phyloP scores from a whole-genome alignment of 2,329 filamentous ascomycete genomes.

The Herpotrichia juniperi region DNA sequence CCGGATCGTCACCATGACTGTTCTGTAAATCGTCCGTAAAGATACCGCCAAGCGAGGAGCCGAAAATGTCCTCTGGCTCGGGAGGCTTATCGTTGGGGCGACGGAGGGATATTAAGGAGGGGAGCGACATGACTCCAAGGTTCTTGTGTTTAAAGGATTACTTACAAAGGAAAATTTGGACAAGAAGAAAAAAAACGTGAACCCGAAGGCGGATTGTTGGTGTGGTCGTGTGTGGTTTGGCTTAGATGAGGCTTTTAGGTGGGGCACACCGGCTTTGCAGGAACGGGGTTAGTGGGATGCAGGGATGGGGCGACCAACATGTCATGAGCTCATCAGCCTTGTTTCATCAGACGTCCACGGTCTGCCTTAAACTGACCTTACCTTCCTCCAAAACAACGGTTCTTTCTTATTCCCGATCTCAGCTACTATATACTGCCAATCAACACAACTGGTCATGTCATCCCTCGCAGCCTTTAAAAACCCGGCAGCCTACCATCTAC shows the following conservation, averaged over 20 bases:
- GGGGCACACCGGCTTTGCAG: background rate
- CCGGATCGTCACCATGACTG: constrained; percentile 66
- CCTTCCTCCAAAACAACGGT: too few relatives aligned
- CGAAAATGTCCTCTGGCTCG: constrained; percentile 66
- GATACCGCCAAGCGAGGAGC: constrained; percentile 64
- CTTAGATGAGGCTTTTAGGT: background rate
- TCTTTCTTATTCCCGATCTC: background rate
- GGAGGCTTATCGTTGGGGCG: constrained; percentile 31
- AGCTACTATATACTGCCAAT: background rate
- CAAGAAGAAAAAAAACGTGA: too few relatives aligned
- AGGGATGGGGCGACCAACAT: constrained; percentile 1
- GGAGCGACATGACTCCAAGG: constrained; percentile 20
- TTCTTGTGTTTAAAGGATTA: background rate
- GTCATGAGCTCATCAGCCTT: constrained; percentile 27
- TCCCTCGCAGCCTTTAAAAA: constrained; percentile 62
- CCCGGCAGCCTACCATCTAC: constrained; percentile 75
- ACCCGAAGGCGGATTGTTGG: background rate
- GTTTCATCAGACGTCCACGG: too few relatives aligned
- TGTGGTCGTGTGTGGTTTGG: constrained; percentile 1
- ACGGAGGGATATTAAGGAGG: constrained; percentile 36
- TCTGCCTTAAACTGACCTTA: too few relatives aligned
- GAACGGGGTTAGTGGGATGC: background rate
- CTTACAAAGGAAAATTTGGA: too few relatives aligned
- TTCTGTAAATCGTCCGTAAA: constrained; percentile 72
- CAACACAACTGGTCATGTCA: constrained; percentile 37